phyloP scores from a whole-genome alignment of 805 yeast genomes.

The Candida jianshihensis region DNA sequence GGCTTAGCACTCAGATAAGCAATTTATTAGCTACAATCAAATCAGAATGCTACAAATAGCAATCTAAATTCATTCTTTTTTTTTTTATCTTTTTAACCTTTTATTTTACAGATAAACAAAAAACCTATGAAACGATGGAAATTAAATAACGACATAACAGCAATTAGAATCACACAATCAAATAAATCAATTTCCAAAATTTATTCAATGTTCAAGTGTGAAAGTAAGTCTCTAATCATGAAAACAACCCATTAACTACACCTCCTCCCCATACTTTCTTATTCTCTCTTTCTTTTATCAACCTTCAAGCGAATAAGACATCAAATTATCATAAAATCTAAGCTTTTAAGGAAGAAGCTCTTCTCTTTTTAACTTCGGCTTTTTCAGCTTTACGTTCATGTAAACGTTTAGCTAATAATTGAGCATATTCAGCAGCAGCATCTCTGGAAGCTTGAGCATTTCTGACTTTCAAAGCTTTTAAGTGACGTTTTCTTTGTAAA shows the following conservation, averaged over 20 bases:
- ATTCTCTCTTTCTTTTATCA: not conserved
- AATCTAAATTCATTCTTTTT: not conserved
- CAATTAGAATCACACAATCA: not conserved
- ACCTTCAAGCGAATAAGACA: not conserved
- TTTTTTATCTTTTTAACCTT: not conserved
- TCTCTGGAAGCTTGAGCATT: constrained; percentile 99
- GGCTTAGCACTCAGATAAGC: too few species aligned
- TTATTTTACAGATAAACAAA: constrained; percentile 4
- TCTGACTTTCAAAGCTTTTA: constrained; percentile 86
- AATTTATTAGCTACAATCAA: too few species aligned
- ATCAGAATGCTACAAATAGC: too few species aligned
- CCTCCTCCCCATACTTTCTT: not conserved
- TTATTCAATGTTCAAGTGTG: not conserved
- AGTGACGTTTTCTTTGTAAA: constrained; percentile 98
- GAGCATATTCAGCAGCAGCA: constrained; percentile 99
- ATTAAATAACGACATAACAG: not conserved
- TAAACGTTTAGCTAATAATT: constrained; percentile 95
- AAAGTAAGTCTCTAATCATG: not conserved
- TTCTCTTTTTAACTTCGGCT: constrained; percentile 99
- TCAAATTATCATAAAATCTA: constrained; percentile 22
- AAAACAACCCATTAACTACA: not conserved
- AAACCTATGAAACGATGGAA: not conserved
- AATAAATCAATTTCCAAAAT: not conserved
- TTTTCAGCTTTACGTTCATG: constrained; percentile 97
- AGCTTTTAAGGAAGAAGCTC: constrained; percentile 98